phyloP scores from a whole-genome alignment of 1,284 basidiomycete species.

The Fomitopsis palustris region DNA sequence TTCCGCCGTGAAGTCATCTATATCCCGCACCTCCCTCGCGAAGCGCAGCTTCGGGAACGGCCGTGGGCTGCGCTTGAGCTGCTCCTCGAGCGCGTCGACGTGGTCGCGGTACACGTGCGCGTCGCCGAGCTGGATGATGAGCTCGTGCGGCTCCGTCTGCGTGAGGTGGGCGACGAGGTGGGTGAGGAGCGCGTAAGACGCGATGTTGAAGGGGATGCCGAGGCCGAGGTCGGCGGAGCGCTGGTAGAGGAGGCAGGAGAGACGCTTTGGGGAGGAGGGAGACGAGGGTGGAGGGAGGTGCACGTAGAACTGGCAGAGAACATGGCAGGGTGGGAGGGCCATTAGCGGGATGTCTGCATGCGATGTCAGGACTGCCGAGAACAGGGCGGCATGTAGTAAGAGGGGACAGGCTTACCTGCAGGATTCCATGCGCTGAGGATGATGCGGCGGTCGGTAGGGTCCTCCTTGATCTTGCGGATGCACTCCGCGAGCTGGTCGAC shows the following conservation, averaged over 20 bases:
- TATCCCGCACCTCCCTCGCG: slow-evolving; percentile 62
- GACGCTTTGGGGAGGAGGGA: slow-evolving; percentile 59
- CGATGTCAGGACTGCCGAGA: background rate
- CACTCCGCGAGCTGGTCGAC: slow-evolving; percentile 92
- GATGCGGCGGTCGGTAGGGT: slow-evolving; percentile 95
- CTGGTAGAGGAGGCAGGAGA: slow-evolving; percentile 97
- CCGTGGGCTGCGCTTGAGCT: slow-evolving; percentile 77
- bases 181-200: slow-evolving; percentile 93
- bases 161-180: slow-evolving; percentile 97
- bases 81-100: slow-evolving; percentile 79
- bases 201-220: slow-evolving; percentile 98
- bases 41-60: slow-evolving; percentile 83
- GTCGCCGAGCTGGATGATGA: slow-evolving; percentile 93
- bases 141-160: slow-evolving; percentile 80
- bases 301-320: slow-evolving; percentile 99
- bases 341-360: slow-evolving; percentile 81
- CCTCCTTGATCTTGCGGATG: slow-evolving; percentile 88
- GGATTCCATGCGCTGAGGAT: slow-evolving; percentile 98
- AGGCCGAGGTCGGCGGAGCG: slow-evolving; percentile 96
- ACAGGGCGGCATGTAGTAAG: background rate
- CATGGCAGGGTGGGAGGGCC: slow-evolving; percentile 98
- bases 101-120: slow-evolving; percentile 97
- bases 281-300: slow-evolving; percentile 62
- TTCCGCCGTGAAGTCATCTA: slow-evolving; percentile 80
- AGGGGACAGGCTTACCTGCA: slow-evolving; percentile 57